Conservation (phyloP, 108 stramenopile genomes). For the Conticribra guillardii region DNA sequence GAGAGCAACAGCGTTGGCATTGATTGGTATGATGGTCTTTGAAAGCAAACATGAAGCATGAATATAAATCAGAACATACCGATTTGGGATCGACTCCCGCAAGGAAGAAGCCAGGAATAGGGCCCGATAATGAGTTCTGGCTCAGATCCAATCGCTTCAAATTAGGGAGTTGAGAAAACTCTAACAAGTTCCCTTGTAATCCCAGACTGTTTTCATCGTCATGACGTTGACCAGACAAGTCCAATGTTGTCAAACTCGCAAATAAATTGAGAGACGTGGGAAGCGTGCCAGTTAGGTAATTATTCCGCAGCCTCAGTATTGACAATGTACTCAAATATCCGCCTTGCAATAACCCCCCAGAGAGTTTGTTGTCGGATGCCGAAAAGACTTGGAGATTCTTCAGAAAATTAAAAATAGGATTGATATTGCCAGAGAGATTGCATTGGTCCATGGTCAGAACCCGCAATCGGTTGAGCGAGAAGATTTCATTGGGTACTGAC, state of each 20-base stretch:
- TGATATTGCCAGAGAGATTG: slow-evolving; percentile 8
- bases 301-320: slow-evolving; percentile 20
- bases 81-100: slow-evolving; percentile 16
- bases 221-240: slow-evolving; percentile 19
- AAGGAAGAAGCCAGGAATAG: slow-evolving; percentile 22
- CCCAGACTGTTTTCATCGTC: slow-evolving; percentile 6
- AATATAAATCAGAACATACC: not conserved
- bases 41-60: no score
- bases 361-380: slow-evolving; percentile 14
- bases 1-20: no score
- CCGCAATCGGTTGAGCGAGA: slow-evolving; percentile 3
- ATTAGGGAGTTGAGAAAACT: slow-evolving; percentile 6
- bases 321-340: slow-evolving; percentile 15
- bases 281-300: slow-evolving; percentile 19
- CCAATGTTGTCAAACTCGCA: slow-evolving; percentile 7
- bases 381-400: slow-evolving; percentile 11
- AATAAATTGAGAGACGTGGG: slow-evolving; percentile 12
- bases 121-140: slow-evolving; percentile 16
- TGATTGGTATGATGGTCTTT: no score
- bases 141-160: slow-evolving; percentile 31
- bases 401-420: slow-evolving; percentile 8
- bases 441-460: slow-evolving; percentile 13
- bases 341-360: not conserved
- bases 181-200: slow-evolving; percentile 17
- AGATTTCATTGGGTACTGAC: slow-evolving; percentile 27